Conservation (phyloP, 805 yeast species). For the Candida tallmaniae region DNA sequence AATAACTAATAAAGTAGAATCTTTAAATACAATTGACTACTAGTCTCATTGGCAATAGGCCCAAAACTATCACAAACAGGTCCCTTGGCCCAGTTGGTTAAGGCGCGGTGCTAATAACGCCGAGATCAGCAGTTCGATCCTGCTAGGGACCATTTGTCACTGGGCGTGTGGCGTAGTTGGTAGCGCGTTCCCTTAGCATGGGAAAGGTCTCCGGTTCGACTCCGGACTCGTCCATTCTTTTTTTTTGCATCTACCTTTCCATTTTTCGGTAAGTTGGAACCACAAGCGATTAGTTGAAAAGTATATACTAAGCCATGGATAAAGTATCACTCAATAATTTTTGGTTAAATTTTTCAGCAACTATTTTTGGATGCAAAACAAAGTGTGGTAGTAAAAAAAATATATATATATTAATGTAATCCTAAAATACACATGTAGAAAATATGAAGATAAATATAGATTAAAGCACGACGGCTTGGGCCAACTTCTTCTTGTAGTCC, state of each 20-base stretch:
- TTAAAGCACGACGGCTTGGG: slow-evolving; percentile 75
- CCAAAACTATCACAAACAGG: slow-evolving; percentile 18
- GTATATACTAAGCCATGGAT: background rate
- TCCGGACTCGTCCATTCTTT: slow-evolving; percentile 37
- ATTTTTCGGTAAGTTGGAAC: background rate
- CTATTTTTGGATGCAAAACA: background rate
- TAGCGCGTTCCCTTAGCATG: slow-evolving; percentile 49
- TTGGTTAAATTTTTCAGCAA: background rate
- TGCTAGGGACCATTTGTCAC: slow-evolving; percentile 64
- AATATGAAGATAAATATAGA: slow-evolving; percentile 1
- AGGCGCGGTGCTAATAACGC: slow-evolving; percentile 53
- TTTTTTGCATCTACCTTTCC: slow-evolving; percentile 7
- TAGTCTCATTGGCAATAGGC: no score
- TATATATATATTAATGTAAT: background rate
- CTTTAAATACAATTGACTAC: no score
- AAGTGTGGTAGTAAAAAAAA: background rate
- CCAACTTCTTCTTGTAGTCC: slow-evolving; percentile 91
- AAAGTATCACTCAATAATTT: background rate
- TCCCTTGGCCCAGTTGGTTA: slow-evolving; percentile 54
- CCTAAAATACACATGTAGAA: slow-evolving; percentile 9
- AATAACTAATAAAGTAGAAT: no score
- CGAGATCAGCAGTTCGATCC: slow-evolving; percentile 84
- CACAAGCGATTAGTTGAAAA: background rate
- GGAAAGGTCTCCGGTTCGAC: slow-evolving; percentile 47
- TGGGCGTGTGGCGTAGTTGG: slow-evolving; percentile 48